These are phyloP conservation scores for Prunus dulcis DNA, from an alignment of 306 rosid genomes.

Conservation along the genomic window DNA sequence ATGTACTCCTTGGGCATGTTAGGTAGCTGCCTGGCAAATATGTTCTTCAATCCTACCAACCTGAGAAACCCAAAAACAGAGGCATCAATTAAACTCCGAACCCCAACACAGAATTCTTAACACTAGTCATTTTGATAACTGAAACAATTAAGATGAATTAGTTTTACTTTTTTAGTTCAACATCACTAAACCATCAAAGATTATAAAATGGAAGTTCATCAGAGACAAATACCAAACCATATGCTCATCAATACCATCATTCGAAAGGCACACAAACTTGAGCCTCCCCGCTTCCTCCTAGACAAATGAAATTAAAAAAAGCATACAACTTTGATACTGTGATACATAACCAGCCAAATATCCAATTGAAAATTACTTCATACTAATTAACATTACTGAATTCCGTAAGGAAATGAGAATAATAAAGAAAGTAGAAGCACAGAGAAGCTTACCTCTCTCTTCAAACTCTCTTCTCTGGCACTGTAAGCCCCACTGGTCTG, in stretches of 20 bases:
- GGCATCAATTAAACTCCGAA: conserved; percentile 23
- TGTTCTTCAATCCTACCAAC: conserved; percentile 96
- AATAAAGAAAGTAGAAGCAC: not conserved
- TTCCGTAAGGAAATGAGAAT: not conserved
- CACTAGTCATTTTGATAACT: not conserved
- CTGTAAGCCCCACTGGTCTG: conserved; percentile 95
- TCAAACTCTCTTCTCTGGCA: conserved; percentile 86
- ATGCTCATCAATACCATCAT: conserved; percentile 83
- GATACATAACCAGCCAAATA: not conserved
- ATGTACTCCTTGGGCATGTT: conserved; percentile 99
- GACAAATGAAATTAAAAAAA: conserved; percentile 1
- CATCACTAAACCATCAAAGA: no score
- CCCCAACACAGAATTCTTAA: not conserved
- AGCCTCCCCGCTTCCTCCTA: conserved; percentile 93
- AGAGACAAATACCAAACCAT: conserved; percentile 80
- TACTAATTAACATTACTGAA: not conserved
- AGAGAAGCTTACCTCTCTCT: conserved; percentile 55
- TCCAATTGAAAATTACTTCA: not conserved
- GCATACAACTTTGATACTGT: not conserved
- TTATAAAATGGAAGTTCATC: not conserved
- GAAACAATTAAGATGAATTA: not conserved
- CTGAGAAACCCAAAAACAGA: conserved; percentile 38
- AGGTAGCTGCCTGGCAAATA: conserved; percentile 90
- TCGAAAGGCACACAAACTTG: conserved; percentile 71
- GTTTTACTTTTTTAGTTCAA: not conserved